Conservation (phyloP, 2,329 filamentous ascomycete species). For the Trichoderma endophyticum region DNA sequence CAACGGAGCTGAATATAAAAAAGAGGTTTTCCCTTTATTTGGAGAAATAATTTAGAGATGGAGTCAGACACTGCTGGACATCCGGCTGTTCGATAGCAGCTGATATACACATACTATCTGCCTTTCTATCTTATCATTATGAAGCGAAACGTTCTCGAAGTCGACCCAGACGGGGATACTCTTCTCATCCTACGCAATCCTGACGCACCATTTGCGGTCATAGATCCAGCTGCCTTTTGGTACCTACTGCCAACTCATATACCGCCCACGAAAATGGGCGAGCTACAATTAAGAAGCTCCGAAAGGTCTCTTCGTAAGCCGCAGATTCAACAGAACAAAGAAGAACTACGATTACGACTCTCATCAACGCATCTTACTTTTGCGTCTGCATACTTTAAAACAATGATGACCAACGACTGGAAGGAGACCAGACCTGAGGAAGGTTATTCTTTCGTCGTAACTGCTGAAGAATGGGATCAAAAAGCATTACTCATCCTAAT, state of each 20-base stretch:
- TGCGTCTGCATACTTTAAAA: conserved; percentile 29
- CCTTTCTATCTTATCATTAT: neutral
- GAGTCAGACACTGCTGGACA: neutral
- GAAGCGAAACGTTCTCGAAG: neutral
- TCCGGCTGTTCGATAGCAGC: neutral
- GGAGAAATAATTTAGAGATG: neutral
- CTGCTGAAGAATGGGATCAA: conserved; percentile 29
- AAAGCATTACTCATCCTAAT: conserved; percentile 41
- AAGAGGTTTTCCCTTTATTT: neutral
- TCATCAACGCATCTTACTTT: conserved; percentile 30
- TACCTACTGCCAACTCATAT: neutral
- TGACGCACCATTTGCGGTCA: neutral
- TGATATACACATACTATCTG: neutral
- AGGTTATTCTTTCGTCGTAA: neutral
- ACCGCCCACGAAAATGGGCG: no score
- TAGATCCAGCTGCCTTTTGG: neutral
- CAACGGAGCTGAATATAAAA: neutral
- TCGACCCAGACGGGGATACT: conserved; percentile 6
- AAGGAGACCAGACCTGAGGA: conserved; percentile 3
- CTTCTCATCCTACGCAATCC: conserved; percentile 1
- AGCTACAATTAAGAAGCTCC: neutral
- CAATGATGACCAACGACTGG: conserved; percentile 18
- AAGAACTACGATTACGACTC: conserved; percentile 22
- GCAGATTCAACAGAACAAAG: neutral
- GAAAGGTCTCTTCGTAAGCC: neutral